Conservation (phyloP, 1,284 basidiomycete genomes). For the Fistulina hepatica region DNA sequence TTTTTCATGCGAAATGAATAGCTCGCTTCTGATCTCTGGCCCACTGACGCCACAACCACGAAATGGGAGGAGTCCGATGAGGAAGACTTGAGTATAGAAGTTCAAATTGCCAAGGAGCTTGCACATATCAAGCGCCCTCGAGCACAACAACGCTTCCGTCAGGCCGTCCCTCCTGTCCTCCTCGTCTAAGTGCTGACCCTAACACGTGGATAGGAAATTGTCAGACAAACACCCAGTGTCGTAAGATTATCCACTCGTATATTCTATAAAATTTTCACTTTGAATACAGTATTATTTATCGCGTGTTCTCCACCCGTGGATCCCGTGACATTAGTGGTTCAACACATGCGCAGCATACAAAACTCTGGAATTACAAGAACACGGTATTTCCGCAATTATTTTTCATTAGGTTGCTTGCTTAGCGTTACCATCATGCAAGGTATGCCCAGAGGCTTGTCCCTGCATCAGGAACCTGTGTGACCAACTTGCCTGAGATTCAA, state of each 20-base stretch:
- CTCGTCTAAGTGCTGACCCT: slow-evolving; percentile 4
- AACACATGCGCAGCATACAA: slow-evolving; percentile 52
- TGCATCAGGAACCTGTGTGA: slow-evolving; percentile 51
- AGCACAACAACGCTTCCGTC: slow-evolving; percentile 55
- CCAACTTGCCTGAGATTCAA: slow-evolving; percentile 58
- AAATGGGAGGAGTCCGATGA: slow-evolving; percentile 27
- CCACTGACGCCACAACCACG: slow-evolving; percentile 24
- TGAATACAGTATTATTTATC: slow-evolving; percentile 57
- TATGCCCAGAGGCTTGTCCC: slow-evolving; percentile 61
- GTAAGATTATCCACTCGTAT: slow-evolving; percentile 28
- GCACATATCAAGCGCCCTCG: slow-evolving; percentile 56
- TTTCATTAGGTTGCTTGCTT: slow-evolving; percentile 1
- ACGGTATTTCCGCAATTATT: slow-evolving; percentile 30
- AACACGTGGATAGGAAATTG: slow-evolving; percentile 43
- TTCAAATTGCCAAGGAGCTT: slow-evolving; percentile 59
- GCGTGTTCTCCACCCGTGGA: slow-evolving; percentile 67
- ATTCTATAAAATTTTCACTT: background rate
- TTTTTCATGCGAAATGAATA: slow-evolving; percentile 20
- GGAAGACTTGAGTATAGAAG: slow-evolving; percentile 45
- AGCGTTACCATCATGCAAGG: slow-evolving; percentile 25
- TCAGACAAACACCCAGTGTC: slow-evolving; percentile 66
- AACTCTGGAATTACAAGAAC: slow-evolving; percentile 54
- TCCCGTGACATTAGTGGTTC: slow-evolving; percentile 59
- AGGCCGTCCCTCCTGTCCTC: slow-evolving; percentile 16
- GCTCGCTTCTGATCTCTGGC: slow-evolving; percentile 66